Evolutionary conservation across 805 yeast species (phyloP).

Genomic region (Ogataea chonburiensis): DNA sequence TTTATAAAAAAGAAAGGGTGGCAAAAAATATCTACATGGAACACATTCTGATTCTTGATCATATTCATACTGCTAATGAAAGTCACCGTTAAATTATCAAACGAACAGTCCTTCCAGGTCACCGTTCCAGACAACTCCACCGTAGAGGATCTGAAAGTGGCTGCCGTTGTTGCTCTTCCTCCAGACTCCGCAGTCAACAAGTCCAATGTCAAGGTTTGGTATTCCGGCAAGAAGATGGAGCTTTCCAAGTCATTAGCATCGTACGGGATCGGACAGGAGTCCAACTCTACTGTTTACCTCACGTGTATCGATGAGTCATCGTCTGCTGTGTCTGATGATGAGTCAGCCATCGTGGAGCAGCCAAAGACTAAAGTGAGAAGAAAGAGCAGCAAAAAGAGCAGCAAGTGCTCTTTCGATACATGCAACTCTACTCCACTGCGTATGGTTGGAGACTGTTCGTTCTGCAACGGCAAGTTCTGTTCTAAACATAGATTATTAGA

Average conservation of each 20-base stretch:
- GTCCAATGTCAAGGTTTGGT: conserved; percentile 31
- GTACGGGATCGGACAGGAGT: conserved; percentile 30
- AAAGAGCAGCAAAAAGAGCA: conserved; percentile 40
- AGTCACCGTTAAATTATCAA: conserved; percentile 42
- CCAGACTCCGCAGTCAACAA: conserved; percentile 14
- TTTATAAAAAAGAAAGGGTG: conserved; percentile 18
- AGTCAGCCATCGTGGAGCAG: conserved; percentile 17
- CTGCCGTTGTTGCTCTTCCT: conserved; percentile 44
- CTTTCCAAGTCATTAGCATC: conserved; percentile 23
- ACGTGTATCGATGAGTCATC: conserved; percentile 27
- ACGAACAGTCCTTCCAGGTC: conserved; percentile 38
- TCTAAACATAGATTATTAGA: conserved; percentile 84
- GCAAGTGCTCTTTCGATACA: conserved; percentile 48
- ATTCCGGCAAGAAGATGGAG: conserved; percentile 35
- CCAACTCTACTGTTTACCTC: conserved; percentile 31
- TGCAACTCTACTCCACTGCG: conserved; percentile 67
- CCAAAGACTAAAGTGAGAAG: conserved; percentile 30
- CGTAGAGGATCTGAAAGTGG: conserved; percentile 48
- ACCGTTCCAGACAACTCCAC: conserved; percentile 53
- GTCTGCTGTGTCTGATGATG: conserved; percentile 23
- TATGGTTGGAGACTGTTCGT: conserved; percentile 79
- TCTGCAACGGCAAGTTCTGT: conserved; percentile 82
- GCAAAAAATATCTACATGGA: conserved; percentile 13
- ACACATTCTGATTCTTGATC: conserved; percentile 5
- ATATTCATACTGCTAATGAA: conserved; percentile 37